Percentiles rank a stretch among this genome's conserved stretches.
Evolutionary conservation across 2,329 filamentous ascomycete genomes (phyloP).

Genomic region (Knoxdaviesia proteae): DNA sequence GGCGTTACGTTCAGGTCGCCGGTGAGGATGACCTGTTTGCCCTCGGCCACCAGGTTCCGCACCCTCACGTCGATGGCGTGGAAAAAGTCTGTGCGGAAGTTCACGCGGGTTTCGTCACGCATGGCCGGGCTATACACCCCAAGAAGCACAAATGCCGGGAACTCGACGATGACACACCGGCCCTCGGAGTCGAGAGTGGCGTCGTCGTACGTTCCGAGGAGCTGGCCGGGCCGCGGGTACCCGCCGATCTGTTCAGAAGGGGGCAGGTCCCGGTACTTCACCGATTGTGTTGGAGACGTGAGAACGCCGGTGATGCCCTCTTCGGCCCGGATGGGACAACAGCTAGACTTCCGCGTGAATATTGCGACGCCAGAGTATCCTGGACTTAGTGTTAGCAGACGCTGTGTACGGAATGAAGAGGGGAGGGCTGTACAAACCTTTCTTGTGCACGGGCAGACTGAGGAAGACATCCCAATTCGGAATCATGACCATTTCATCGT

Average conservation of each 20-base stretch:
- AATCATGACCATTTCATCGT: conserved; percentile 88
- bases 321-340: conserved; percentile 73
- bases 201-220: conserved; percentile 38
- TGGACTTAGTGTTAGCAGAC: conserved; percentile 13
- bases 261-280: conserved; percentile 55
- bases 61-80: conserved; percentile 63
- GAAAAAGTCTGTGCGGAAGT: conserved; percentile 65
- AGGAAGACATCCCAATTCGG: conserved; percentile 94
- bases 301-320: conserved; percentile 80
- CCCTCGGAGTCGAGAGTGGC: conserved; percentile 70
- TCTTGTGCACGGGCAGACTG: conserved; percentile 81
- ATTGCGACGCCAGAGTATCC: conserved; percentile 92
- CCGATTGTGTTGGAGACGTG: conserved; percentile 45
- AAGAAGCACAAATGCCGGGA: conserved; percentile 82
- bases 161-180: conserved; percentile 76
- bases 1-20: conserved; percentile 73
- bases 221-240: conserved; percentile 53
- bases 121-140: conserved; percentile 85
- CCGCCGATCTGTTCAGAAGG: conserved; percentile 64
- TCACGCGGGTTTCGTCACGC: conserved; percentile 62
- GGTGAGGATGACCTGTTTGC: conserved; percentile 68
- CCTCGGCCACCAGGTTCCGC: conserved; percentile 59
- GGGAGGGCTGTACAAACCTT: conserved; percentile 36
- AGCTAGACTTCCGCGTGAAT: conserved; percentile 74
- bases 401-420: background rate